A percentile compares a stretch with the other conserved stretches of the same genome.
phyloP scores from a whole-genome alignment of 208 protist genomes.

The Trypanosoma rangeli region DNA sequence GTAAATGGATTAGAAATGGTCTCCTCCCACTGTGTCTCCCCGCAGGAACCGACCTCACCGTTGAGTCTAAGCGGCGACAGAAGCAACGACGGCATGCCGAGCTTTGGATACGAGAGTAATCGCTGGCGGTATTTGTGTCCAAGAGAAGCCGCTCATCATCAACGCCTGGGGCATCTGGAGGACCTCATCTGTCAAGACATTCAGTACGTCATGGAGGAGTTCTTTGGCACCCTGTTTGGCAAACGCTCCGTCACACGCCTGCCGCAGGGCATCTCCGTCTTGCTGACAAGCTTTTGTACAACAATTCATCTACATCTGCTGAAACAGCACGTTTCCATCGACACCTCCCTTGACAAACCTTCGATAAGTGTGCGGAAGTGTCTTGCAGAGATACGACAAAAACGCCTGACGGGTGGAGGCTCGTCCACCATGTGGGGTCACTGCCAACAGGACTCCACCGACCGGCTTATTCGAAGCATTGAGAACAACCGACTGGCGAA shows the following conservation, averaged over 20 bases:
- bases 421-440: conserved; percentile 14
- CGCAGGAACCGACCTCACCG: conserved; percentile 1
- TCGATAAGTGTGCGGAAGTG: conserved; percentile 31
- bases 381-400: conserved; percentile 48
- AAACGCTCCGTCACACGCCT: conserved; percentile 63
- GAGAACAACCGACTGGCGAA: conserved; percentile 75
- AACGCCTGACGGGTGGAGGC: conserved; percentile 28
- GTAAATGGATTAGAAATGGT: conserved; percentile 81
- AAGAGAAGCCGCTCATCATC: conserved; percentile 25
- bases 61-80: conserved; percentile 10
- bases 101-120: conserved; percentile 6
- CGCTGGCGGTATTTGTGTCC: conserved; percentile 6
- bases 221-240: conserved; percentile 77
- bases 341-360: conserved; percentile 24
- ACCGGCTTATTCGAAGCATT: conserved; percentile 66
- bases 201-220: conserved; percentile 74
- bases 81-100: background rate
- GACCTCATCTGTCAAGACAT: conserved; percentile 87
- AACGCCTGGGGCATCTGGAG: conserved; percentile 57
- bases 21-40: background rate
- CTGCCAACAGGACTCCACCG: conserved; percentile 24
- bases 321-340: conserved; percentile 29
- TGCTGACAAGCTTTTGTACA: conserved; percentile 77
- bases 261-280: conserved; percentile 70
- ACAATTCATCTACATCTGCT: conserved; percentile 84